Conservation (phyloP, 169 alveolate genomes). For the Besnoitia besnoiti region DNA sequence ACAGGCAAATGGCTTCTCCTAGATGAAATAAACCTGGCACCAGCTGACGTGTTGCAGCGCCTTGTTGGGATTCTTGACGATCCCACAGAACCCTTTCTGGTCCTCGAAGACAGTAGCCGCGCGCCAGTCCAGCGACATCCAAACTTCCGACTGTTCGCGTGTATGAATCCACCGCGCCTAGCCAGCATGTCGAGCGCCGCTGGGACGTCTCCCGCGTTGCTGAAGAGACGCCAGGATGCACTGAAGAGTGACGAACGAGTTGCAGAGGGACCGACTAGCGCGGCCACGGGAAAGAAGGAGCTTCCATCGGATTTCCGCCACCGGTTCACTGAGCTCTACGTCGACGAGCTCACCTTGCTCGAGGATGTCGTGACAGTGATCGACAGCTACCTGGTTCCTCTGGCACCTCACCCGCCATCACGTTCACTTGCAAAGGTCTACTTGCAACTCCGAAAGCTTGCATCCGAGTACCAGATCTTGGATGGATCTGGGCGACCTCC, state of each 20-base stretch:
- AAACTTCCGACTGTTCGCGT: constrained; percentile 96
- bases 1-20: constrained; percentile 99
- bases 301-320: constrained; percentile 93
- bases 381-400: constrained; percentile 42
- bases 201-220: not conserved
- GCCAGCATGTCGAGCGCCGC: not conserved
- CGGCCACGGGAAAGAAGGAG: constrained; percentile 95
- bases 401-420: constrained; percentile 69
- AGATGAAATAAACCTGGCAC: constrained; percentile 99
- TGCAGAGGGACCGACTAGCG: constrained; percentile 86
- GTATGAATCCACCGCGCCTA: constrained; percentile 97
- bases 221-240: not conserved
- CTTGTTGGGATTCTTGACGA: constrained; percentile 82
- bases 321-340: constrained; percentile 95
- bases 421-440: constrained; percentile 69
- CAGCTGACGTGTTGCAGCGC: constrained; percentile 95
- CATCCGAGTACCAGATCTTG: constrained; percentile 59
- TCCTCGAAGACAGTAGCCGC: constrained; percentile 80
- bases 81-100: constrained; percentile 45
- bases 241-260: not conserved
- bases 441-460: constrained; percentile 48
- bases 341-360: constrained; percentile 87
- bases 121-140: constrained; percentile 89
- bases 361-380: constrained; percentile 67
- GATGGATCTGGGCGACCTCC: constrained; percentile 74